Percentiles rank a stretch among this genome's conserved stretches.
Conservation (phyloP, 495 filamentous ascomycete species). For the Penicillium malachiteum region DNA sequence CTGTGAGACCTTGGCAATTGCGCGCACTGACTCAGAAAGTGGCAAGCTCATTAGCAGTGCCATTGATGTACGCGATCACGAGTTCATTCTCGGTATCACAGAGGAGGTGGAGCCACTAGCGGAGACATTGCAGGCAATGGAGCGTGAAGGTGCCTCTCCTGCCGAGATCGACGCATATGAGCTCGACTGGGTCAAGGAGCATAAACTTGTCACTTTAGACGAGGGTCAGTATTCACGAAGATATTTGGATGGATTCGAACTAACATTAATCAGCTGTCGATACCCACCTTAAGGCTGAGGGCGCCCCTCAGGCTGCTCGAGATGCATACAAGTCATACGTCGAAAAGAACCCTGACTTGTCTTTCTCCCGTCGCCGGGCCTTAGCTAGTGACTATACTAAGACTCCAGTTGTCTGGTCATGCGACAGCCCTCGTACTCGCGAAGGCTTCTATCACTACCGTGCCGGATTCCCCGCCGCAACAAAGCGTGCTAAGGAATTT, state of each 20-base stretch:
- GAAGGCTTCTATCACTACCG: slow-evolving; percentile 97
- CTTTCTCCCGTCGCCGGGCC: slow-evolving; percentile 70
- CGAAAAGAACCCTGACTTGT: slow-evolving; percentile 63
- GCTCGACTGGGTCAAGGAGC: slow-evolving; percentile 83
- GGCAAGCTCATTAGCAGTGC: slow-evolving; percentile 86
- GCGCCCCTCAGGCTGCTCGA: slow-evolving; percentile 59
- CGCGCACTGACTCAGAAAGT: slow-evolving; percentile 91
- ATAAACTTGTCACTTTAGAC: slow-evolving; percentile 86
- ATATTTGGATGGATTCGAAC: background rate
- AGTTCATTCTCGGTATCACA: slow-evolving; percentile 87
- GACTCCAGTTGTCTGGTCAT: slow-evolving; percentile 73
- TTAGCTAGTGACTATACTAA: slow-evolving; percentile 66
- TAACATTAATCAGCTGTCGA: slow-evolving; percentile 58
- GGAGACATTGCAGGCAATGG: slow-evolving; percentile 89
- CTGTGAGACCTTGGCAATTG: slow-evolving; percentile 88
- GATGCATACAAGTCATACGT: slow-evolving; percentile 62
- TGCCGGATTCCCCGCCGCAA: slow-evolving; percentile 83
- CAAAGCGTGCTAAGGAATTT: slow-evolving; percentile 88
- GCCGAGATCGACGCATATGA: slow-evolving; percentile 83
- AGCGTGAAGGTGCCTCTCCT: slow-evolving; percentile 70
- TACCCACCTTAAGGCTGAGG: slow-evolving; percentile 64
- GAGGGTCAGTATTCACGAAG: slow-evolving; percentile 54
- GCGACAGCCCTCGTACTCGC: slow-evolving; percentile 89
- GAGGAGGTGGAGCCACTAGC: slow-evolving; percentile 72
- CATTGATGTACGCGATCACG: slow-evolving; percentile 91